Evolutionary conservation across 768 basidiomycete genomes (phyloP).

Genomic region (Chiua virens): DNA sequence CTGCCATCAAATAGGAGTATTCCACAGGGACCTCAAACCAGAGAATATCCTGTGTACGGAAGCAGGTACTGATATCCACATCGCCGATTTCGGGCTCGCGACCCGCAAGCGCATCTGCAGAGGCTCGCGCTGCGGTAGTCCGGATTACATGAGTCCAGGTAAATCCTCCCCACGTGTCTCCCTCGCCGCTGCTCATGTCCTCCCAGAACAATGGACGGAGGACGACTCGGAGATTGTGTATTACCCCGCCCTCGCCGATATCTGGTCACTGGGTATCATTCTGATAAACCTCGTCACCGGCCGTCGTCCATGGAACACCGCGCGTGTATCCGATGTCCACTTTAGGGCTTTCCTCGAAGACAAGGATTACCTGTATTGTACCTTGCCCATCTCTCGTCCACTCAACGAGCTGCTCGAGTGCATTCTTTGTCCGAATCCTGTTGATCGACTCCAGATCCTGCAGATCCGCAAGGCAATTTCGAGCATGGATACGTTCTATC

Average conservation of each 20-base stretch:
- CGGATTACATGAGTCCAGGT: conserved; percentile 74
- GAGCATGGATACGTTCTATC: conserved; percentile 17
- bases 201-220: conserved; percentile 52
- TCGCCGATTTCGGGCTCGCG: conserved; percentile 81
- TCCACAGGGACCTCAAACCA: conserved; percentile 86
- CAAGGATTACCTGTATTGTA: conserved; percentile 12
- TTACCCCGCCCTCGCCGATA: conserved; percentile 41
- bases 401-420: conserved; percentile 15
- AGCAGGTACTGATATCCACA: conserved; percentile 51
- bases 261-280: conserved; percentile 79
- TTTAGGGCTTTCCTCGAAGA: conserved; percentile 17
- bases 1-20: conserved; percentile 70
- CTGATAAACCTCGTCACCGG: conserved; percentile 81
- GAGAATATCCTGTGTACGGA: conserved; percentile 70
- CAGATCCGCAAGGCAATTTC: conserved; percentile 18
- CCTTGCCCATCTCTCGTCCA: conserved; percentile 14
- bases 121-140: conserved; percentile 60
- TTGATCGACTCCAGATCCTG: conserved; percentile 14
- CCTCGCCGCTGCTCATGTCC: neutral
- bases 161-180: conserved; percentile 11
- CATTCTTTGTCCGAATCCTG: conserved; percentile 16
- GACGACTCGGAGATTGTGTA: conserved; percentile 37
- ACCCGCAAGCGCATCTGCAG: conserved; percentile 44
- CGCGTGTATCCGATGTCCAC: conserved; percentile 3
- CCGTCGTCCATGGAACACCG: conserved; percentile 16